phyloP scores from a whole-genome alignment of 192 early-diverging fungal species.

The Coemansia sp. region DNA sequence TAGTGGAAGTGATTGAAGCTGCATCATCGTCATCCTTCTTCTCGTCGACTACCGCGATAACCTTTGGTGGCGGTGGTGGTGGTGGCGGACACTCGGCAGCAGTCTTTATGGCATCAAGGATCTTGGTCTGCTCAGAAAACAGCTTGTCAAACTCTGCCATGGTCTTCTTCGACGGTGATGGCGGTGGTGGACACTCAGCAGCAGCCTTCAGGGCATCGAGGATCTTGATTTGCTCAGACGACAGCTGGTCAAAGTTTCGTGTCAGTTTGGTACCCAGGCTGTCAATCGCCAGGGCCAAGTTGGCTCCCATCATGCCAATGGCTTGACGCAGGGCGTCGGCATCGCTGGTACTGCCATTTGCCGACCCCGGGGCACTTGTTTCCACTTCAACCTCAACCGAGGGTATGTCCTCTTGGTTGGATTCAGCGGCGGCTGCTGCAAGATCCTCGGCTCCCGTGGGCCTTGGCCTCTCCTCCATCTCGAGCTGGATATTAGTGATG shows the following conservation, averaged over 20 bases:
- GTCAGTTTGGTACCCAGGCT: constrained; percentile 49
- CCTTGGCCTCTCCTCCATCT: constrained; percentile 23
- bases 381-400: constrained; percentile 2
- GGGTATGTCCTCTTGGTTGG: too few relatives aligned
- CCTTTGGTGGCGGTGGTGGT: not conserved
- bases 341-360: constrained; percentile 5
- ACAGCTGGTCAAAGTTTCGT: constrained; percentile 49
- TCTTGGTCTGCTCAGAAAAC: constrained; percentile 36
- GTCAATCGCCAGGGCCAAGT: constrained; percentile 44
- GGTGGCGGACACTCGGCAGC: constrained; percentile 10
- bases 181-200: constrained; percentile 5
- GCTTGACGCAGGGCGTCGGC: constrained; percentile 42
- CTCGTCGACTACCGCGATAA: not conserved
- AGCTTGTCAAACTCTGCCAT: not conserved
- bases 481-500: constrained; percentile 26
- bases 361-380: constrained; percentile 4
- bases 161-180: too few relatives aligned
- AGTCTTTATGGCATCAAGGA: constrained; percentile 28
- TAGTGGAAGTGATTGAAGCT: not conserved
- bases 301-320: constrained; percentile 42
- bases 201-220: constrained; percentile 26
- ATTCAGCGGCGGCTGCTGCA: constrained; percentile 21
- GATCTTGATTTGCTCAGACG: constrained; percentile 40
- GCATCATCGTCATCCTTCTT: not conserved
- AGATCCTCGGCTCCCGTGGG: constrained; percentile 34